Evolutionary conservation across 352 stramenopile genomes (phyloP).

Genomic region (Phytophthora hibernalis): DNA sequence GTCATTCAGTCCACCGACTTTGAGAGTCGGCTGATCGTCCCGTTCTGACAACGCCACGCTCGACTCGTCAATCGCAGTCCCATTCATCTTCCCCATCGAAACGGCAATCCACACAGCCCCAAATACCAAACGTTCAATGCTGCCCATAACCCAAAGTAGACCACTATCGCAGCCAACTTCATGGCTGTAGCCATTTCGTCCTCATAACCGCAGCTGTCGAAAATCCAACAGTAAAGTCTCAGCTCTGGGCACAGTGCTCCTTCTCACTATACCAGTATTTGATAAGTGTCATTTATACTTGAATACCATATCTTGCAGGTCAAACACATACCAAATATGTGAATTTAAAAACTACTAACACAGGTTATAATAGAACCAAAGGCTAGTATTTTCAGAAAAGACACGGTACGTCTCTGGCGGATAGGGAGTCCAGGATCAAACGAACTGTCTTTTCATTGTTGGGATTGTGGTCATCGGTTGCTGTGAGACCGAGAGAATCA

Average conservation of each 20-base stretch:
- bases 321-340: not conserved
- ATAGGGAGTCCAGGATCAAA: conserved; percentile 12
- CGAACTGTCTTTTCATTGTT: conserved; percentile 38
- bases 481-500: conserved; percentile 14
- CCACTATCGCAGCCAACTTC: not conserved
- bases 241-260: not conserved
- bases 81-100: conserved; percentile 25
- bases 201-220: conserved; percentile 38
- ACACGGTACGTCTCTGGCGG: not conserved
- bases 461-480: conserved; percentile 25
- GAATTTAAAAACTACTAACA: too few relatives aligned
- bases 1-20: conserved; percentile 69
- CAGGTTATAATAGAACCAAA: not conserved
- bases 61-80: conserved; percentile 20
- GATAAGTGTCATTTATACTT: too few relatives aligned
- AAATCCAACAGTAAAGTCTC: conserved; percentile 16
- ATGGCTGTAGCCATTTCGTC: not conserved
- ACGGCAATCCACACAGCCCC: conserved; percentile 2
- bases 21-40: conserved; percentile 61
- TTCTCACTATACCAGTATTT: too few relatives aligned
- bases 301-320: not conserved
- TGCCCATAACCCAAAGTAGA: not conserved
- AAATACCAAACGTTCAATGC: not conserved
- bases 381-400: not conserved
- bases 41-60: conserved; percentile 48